Percentiles rank a stretch among this genome's conserved stretches.
Conservation (phyloP, 768 basidiomycete genomes). For the Boletus reticulatus region DNA sequence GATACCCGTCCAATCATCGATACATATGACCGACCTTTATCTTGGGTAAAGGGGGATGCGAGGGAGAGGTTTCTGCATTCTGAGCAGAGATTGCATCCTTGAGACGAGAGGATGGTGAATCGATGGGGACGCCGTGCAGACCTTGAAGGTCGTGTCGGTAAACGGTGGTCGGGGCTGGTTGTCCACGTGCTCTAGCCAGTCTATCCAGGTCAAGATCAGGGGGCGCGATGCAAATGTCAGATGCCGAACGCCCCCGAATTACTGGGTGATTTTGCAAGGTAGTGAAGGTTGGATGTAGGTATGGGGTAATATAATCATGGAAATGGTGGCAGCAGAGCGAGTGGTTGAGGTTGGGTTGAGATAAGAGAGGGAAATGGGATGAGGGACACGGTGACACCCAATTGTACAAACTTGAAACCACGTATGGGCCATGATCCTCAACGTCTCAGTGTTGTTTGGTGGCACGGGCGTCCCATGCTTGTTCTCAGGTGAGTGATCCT, state of each 20-base stretch:
- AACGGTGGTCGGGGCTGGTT: constrained; percentile 3
- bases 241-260: constrained; percentile 20
- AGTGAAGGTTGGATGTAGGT: too few species aligned
- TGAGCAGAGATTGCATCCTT: not conserved
- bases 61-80: not conserved
- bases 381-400: too few species aligned
- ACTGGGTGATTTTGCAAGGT: too few species aligned
- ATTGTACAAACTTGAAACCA: too few species aligned
- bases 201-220: constrained; percentile 29
- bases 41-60: constrained; percentile 18
- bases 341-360: too few species aligned
- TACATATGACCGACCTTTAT: constrained; percentile 20
- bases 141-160: constrained; percentile 9
- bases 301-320: too few species aligned
- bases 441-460: too few species aligned
- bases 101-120: not conserved
- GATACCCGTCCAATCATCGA: constrained; percentile 22
- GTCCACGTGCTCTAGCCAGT: constrained; percentile 27
- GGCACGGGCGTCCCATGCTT: too few species aligned
- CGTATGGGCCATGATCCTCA: too few species aligned
- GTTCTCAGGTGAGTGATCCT: too few species aligned
- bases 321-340: too few species aligned
- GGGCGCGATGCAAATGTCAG: constrained; percentile 19
- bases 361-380: too few species aligned
- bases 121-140: not conserved